phyloP scores from a whole-genome alignment of 2,329 filamentous ascomycete species.

The Calcarisporium arbuscula region DNA sequence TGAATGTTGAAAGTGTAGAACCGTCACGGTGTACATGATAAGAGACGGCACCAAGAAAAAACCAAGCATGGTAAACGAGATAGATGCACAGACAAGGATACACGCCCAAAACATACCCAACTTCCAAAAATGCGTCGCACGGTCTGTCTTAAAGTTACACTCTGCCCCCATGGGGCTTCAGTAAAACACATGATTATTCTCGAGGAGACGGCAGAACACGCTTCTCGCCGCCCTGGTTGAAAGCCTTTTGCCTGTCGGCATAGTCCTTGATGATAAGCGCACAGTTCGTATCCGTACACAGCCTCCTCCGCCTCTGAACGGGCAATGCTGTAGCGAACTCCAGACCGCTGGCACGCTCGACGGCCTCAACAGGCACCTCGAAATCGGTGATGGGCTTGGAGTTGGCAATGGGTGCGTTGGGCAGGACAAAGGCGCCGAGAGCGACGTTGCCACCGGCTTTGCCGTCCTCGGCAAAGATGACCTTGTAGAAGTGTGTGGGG shows the following conservation, averaged over 20 bases:
- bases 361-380: conserved; percentile 86
- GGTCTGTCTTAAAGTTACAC: too few relatives aligned
- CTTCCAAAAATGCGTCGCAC: too few relatives aligned
- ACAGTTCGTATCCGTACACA: conserved; percentile 85
- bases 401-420: conserved; percentile 85
- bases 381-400: conserved; percentile 84
- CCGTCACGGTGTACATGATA: too few relatives aligned
- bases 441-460: conserved; percentile 66
- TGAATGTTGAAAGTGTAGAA: too few relatives aligned
- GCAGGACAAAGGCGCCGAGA: conserved; percentile 88
- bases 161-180: too few relatives aligned
- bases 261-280: conserved; percentile 79
- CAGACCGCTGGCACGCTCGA: conserved; percentile 86
- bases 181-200: too few relatives aligned
- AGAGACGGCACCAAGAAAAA: too few relatives aligned
- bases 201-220: conserved; percentile 13
- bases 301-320: conserved; percentile 61
- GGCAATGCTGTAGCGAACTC: conserved; percentile 84
- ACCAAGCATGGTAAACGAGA: too few relatives aligned
- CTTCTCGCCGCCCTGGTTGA: conserved; percentile 33
- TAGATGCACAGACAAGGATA: too few relatives aligned
- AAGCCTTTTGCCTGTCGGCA: conserved; percentile 53
- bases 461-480: conserved; percentile 91
- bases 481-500: conserved; percentile 98
- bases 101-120: too few relatives aligned